Conservation (phyloP, 495 filamentous ascomycete genomes). For the Paragyromitra xinjiangensis region DNA sequence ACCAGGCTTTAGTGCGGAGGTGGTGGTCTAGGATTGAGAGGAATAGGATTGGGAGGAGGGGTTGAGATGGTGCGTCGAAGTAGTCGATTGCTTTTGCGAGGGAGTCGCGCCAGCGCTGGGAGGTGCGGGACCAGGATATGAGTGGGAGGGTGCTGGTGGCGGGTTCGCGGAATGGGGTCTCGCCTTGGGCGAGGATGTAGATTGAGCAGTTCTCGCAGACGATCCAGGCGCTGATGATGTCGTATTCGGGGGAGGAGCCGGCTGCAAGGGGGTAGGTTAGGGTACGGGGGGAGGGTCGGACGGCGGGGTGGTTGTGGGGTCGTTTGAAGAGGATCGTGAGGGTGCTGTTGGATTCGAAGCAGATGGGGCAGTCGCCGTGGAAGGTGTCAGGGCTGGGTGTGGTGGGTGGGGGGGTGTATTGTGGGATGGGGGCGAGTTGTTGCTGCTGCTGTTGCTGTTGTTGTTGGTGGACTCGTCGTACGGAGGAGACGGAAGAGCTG, state of each 20-base stretch:
- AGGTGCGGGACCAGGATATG: slow-evolving; percentile 43
- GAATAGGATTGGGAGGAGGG: slow-evolving; percentile 58
- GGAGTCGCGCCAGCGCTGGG: slow-evolving; percentile 49
- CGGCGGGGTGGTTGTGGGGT: slow-evolving; percentile 34
- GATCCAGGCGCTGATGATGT: slow-evolving; percentile 57
- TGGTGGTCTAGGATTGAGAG: slow-evolving; percentile 57
- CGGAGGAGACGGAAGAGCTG: slow-evolving; percentile 15
- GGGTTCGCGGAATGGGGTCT: slow-evolving; percentile 48
- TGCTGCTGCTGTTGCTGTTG: not conserved
- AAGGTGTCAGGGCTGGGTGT: slow-evolving; percentile 39
- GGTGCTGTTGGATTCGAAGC: slow-evolving; percentile 58
- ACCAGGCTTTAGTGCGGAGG: slow-evolving; percentile 58
- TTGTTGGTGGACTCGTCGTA: not conserved
- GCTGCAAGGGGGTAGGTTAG: slow-evolving; percentile 56
- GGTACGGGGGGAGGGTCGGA: not conserved
- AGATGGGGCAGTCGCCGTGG: slow-evolving; percentile 58
- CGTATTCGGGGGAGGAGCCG: slow-evolving; percentile 50
- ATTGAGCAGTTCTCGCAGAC: slow-evolving; percentile 56
- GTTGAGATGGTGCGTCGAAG: slow-evolving; percentile 48
- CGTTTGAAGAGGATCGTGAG: slow-evolving; percentile 59
- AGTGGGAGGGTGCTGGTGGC: slow-evolving; percentile 48
- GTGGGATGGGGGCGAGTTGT: not conserved
- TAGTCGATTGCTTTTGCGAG: slow-evolving; percentile 56
- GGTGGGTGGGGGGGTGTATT: too few species aligned
- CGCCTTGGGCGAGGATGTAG: slow-evolving; percentile 40